Evolutionary conservation across 176 grass and related monocot genomes (phyloP), one percentile per base, ranked within the genome.

Genomic region (Bonia amplexicaulis): DNA sequence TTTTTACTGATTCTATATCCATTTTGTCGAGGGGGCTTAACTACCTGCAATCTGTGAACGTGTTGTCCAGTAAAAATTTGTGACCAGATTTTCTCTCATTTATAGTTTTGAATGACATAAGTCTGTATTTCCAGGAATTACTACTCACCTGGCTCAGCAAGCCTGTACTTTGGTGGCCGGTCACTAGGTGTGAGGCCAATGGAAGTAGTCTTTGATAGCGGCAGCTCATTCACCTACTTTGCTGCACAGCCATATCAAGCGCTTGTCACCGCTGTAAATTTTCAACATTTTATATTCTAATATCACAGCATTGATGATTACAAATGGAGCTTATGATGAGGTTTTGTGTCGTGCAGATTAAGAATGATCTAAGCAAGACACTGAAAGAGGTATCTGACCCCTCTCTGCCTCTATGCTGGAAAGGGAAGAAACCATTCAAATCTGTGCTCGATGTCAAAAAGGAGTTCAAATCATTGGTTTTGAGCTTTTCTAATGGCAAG

Each of bases 171-270:
- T 54, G 97, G 81, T 14, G 74, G 77, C 1, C 85, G 42, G 54
- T 74, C 86, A 14, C 84, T 99, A 47, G 78, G 88, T 12, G 85
- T 87, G 42, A 94, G 66, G 68, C 92, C 90, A 76, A 93, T 94
- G 73, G 88, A 92, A 73, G 88, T 99, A 45, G 97, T 96, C 33
- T 66, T 96, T 42, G 93, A 99, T 68, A 99, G 91, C 25, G 97
- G 93, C n/a, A 96, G 92, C 85, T 96, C 97, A 71, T 99, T 84
- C 80, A 96, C 92, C n/a, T 99, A 99, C 82, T 99, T 99, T 58
- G 80, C 90, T 49, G 81, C 82, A 45, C 88, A 90, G 66, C 86
- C 93, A 74, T 99, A 96, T 80, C 81, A 94, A 91, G 86, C 82
- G 22, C 86, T 99, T 83, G 87, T 94, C 54, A 89, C 79, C 1